Conservation (phyloP, 2,329 filamentous ascomycete species). For the Calonectria crousiana region DNA sequence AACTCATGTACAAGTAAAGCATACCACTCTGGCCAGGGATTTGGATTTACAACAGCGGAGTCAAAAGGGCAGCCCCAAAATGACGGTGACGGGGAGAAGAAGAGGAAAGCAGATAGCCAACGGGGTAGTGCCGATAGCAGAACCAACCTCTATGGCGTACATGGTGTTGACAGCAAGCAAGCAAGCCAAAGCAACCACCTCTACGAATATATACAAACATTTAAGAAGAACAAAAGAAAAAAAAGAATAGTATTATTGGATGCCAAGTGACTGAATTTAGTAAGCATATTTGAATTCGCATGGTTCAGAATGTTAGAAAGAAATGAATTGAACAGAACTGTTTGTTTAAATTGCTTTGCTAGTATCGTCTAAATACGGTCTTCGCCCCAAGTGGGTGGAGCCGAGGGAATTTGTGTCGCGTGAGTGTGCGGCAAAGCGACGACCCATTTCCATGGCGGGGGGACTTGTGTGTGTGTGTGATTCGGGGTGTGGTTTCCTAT, state of each 20-base stretch:
- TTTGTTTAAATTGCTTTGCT: constrained; percentile 23
- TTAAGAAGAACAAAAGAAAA: background rate
- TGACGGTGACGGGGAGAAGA: background rate
- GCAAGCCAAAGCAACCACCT: constrained; percentile 28
- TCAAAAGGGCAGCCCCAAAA: constrained; percentile 22
- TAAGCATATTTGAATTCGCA: background rate
- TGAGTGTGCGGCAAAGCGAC: background rate
- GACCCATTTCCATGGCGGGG: background rate
- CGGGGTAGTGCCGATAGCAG: constrained; percentile 27
- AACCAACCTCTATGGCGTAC: constrained; percentile 29
- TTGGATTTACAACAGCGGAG: constrained; percentile 27
- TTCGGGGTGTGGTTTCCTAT: background rate
- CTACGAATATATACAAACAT: constrained; percentile 31
- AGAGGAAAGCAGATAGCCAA: constrained; percentile 20
- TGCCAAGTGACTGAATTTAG: background rate
- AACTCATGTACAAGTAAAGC: constrained; percentile 40
- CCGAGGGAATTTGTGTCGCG: background rate
- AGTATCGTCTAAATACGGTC: constrained; percentile 9
- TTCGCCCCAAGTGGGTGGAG: background rate
- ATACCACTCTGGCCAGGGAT: constrained; percentile 28
- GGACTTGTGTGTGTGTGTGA: background rate
- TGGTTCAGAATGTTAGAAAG: too few species aligned
- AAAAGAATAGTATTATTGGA: background rate
- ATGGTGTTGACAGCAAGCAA: constrained; percentile 26
- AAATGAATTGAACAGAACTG: background rate